These are phyloP conservation scores for Dalechampia spathulata DNA, from an alignment of 441 rosid genomes.

Conservation along the genomic window DNA sequence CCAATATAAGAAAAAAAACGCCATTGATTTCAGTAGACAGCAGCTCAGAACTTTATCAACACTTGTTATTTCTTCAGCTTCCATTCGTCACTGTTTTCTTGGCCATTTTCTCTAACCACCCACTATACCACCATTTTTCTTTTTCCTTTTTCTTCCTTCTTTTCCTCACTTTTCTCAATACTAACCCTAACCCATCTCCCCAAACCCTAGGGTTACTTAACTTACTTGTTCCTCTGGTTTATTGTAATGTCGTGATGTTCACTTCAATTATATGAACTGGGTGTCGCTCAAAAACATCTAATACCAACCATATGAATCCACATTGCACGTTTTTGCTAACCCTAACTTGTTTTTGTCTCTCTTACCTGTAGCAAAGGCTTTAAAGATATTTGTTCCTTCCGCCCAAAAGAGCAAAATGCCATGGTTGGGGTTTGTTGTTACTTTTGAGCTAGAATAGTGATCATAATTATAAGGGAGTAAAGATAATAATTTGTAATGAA, in stretches of 20 bases:
- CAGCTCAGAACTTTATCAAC: constrained; percentile 70
- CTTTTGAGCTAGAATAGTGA: too few relatives aligned
- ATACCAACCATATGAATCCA: constrained; percentile 25
- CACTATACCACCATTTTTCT: background rate
- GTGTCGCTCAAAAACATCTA: background rate
- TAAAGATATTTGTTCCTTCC: too few relatives aligned
- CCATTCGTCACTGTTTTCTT: constrained; percentile 51
- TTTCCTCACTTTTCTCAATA: constrained; percentile 13
- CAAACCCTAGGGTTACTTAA: background rate
- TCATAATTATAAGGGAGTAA: too few relatives aligned
- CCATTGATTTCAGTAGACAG: constrained; percentile 57
- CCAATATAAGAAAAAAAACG: constrained; percentile 23
- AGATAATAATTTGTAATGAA: background rate
- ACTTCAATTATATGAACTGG: background rate
- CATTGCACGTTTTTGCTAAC: constrained; percentile 27
- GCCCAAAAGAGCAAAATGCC: too few relatives aligned
- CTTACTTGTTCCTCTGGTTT: too few relatives aligned
- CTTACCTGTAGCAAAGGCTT: background rate
- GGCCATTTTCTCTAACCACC: constrained; percentile 29
- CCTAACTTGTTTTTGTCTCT: constrained; percentile 7
- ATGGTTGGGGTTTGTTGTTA: too few relatives aligned
- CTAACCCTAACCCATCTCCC: constrained; percentile 24
- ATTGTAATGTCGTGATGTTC: too few relatives aligned
- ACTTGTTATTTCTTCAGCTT: constrained; percentile 48
- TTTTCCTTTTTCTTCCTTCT: constrained; percentile 7